Conservation (phyloP, 331 rosid genomes). For the Quercus tomentella region DNA sequence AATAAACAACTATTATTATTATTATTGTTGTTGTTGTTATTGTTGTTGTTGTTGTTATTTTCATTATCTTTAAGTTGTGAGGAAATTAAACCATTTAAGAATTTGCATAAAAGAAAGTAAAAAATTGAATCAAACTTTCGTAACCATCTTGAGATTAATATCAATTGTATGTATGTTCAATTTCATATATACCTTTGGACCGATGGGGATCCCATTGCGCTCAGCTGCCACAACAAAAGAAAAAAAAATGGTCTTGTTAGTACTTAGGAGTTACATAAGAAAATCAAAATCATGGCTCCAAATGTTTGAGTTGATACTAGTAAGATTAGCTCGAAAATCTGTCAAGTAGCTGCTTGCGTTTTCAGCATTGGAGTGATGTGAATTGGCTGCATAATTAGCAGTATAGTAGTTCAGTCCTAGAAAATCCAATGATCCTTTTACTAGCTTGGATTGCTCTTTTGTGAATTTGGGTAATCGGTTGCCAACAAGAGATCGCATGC, state of each 20-base stretch:
- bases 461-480: conserved; percentile 26
- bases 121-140: background rate
- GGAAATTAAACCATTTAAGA: too few relatives aligned
- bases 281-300: background rate
- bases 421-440: conserved; percentile 37
- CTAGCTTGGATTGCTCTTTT: conserved; percentile 14
- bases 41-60: too few relatives aligned
- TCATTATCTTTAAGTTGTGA: too few relatives aligned
- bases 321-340: background rate
- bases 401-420: conserved; percentile 41
- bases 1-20: too few relatives aligned
- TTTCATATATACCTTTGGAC: background rate
- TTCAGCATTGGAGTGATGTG: background rate
- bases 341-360: background rate
- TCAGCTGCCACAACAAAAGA: background rate
- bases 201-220: background rate
- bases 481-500: conserved; percentile 26
- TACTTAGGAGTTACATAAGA: background rate
- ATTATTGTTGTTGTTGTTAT: too few relatives aligned
- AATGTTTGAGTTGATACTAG: background rate
- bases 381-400: conserved; percentile 24
- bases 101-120: background rate
- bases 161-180: background rate
- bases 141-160: too few relatives aligned
- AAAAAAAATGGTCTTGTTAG: background rate